phyloP scores from a whole-genome alignment of 331 rosid species.

The Malus hybrid region DNA sequence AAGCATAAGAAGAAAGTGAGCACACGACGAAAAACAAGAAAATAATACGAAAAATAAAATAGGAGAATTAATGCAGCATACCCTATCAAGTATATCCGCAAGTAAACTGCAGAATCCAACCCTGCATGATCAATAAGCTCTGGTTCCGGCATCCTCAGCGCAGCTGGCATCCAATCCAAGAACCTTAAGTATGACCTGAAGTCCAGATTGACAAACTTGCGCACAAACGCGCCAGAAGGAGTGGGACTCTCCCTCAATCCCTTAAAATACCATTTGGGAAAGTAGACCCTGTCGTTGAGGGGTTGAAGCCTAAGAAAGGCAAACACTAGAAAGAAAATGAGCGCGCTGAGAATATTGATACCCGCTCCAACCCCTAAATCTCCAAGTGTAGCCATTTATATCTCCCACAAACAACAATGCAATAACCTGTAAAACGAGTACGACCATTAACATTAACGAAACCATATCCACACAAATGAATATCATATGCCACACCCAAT shows the following conservation, averaged over 20 bases:
- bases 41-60: neutral
- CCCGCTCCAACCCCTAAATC: conserved; percentile 79
- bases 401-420: neutral
- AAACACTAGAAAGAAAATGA: conserved; percentile 64
- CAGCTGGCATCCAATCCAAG: conserved; percentile 91
- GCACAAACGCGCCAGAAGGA: conserved; percentile 61
- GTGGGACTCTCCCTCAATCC: conserved; percentile 44
- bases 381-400: conserved; percentile 57
- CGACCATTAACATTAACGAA: neutral
- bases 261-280: conserved; percentile 67
- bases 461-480: neutral
- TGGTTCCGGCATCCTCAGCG: conserved; percentile 83
- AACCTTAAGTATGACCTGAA: conserved; percentile 63
- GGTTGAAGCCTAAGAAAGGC: conserved; percentile 93
- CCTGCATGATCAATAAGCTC: conserved; percentile 98
- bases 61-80: conserved; percentile 19
- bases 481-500: neutral
- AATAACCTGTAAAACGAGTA: conserved; percentile 32
- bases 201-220: conserved; percentile 78
- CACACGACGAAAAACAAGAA: neutral
- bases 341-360: conserved; percentile 59
- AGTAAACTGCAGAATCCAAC: conserved; percentile 82
- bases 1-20: neutral
- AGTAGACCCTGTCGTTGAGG: conserved; percentile 86
- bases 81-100: conserved; percentile 92